Evolutionary conservation across 306 rosid species (phyloP).

Genomic region (Betula pendula): DNA sequence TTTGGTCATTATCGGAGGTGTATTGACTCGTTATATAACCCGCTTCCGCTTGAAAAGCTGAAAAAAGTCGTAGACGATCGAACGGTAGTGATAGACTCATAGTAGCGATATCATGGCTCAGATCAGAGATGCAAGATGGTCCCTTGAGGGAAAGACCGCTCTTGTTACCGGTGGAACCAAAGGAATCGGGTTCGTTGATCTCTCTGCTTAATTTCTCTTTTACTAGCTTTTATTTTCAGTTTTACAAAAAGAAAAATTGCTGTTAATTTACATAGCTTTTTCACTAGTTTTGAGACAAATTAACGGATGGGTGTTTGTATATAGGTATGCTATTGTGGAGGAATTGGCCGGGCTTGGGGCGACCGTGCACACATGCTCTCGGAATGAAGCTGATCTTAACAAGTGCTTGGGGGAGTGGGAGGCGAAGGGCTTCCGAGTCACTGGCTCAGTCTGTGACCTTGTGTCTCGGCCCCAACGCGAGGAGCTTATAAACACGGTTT

Average conservation of each 20-base stretch:
- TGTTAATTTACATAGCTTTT: no score
- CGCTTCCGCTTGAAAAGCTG: not conserved
- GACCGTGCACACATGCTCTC: conserved; percentile 27
- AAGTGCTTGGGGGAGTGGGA: conserved; percentile 28
- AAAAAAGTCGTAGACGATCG: no score
- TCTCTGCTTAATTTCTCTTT: not conserved
- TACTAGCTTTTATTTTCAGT: no score
- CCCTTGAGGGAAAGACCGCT: conserved; percentile 19
- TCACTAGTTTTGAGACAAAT: no score
- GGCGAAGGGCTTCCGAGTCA: conserved; percentile 30
- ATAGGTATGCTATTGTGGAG: conserved; percentile 23
- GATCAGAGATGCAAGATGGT: not conserved
- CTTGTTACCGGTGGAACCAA: conserved; percentile 21
- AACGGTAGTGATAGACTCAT: no score
- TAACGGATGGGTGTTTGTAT: no score
- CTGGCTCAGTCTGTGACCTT: conserved; percentile 35
- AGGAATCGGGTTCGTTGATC: conserved; percentile 20
- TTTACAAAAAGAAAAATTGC: no score
- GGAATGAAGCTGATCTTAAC: conserved; percentile 13
- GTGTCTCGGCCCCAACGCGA: conserved; percentile 22
- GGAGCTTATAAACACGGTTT: conserved; percentile 22
- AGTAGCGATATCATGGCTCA: no score
- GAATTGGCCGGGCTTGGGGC: conserved; percentile 19
- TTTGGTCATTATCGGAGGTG: no score
- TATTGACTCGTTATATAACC: no score